Evolutionary conservation across 768 basidiomycete species (phyloP), one percentile per base, ranked within the genome.

Genomic region (Gyrodon lividus): DNA sequence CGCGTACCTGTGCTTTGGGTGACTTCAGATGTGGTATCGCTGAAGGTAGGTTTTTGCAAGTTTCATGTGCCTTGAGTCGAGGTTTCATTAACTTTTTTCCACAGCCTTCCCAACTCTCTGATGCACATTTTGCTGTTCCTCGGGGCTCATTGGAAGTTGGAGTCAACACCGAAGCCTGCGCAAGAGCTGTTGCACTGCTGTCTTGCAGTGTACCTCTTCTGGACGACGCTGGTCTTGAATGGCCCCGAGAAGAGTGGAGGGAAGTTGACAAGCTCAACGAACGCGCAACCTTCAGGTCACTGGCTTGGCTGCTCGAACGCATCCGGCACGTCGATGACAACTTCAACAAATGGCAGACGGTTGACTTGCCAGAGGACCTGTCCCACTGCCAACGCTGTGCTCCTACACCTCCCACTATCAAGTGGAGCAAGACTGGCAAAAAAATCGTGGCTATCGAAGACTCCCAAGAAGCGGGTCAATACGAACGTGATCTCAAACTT

Each of bases 241-340:
- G 95, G 95, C 82, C 87, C 5, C 75, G 74, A 26, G 82, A 78
- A 12, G 54, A 61, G 5, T 97, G 91, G 92, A 73, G 70, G 37
- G 88, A 92, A 59, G 82, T 98, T 39, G 92, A 96, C 67, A 87
- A 89, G 58, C 74, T 92, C 8, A 87, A 95, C 59, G 91, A 96
- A 63, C 84, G 93, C 4, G 73, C 79, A 10, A 86, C 84, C 1
- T 96, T 94, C 75, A 82, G 81, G 54, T 76, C 84, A 5, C 65
- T 96, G 14, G 88, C 92, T 2, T 98, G 95, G 94, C 71, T 97
- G 17, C 73, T 92, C 20, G 90, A 94, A 63, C 83, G 92, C 44
- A 78, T 95, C 54, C 83, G 89, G 12, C 81, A 84, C 51, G 80
- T 92, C 50, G 81, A 87, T 20, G 82, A 82, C 33, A 72, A 78